A percentile compares a stretch with the other conserved stretches of the same genome.
Conservation (phyloP, 169 alveolate genomes). For the Eimeria zaria region DNA sequence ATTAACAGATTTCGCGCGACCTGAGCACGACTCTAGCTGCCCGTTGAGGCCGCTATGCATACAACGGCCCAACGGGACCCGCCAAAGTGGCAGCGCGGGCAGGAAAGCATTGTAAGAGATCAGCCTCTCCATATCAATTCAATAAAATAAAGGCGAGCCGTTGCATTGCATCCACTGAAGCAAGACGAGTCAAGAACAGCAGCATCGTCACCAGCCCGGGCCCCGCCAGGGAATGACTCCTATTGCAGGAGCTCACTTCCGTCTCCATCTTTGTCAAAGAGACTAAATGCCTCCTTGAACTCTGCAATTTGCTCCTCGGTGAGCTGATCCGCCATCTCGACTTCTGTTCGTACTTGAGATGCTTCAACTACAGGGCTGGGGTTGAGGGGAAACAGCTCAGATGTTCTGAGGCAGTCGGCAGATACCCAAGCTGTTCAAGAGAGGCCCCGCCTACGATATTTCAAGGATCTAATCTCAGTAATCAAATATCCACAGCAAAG, state of each 20-base stretch:
- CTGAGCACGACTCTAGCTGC: conserved; percentile 29
- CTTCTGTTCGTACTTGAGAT: conserved; percentile 5
- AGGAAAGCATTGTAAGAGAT: background rate
- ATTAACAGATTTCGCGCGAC: background rate
- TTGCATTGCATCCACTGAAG: conserved; percentile 26
- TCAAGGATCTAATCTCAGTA: conserved; percentile 23
- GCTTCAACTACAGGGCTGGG: conserved; percentile 69
- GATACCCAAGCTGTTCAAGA: conserved; percentile 38
- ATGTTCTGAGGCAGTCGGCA: conserved; percentile 13
- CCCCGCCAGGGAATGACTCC: conserved; percentile 29
- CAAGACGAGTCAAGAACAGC: conserved; percentile 47
- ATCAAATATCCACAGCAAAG: conserved; percentile 41
- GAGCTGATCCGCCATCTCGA: conserved; percentile 98
- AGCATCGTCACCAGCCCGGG: conserved; percentile 31
- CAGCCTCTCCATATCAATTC: background rate
- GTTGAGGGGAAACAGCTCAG: conserved; percentile 72
- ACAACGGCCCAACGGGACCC: background rate
- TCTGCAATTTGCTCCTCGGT: conserved; percentile 99
- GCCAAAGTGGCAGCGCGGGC: background rate
- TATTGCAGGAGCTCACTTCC: conserved; percentile 92
- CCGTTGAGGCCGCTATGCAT: conserved; percentile 13
- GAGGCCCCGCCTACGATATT: conserved; percentile 52
- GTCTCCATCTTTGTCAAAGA: conserved; percentile 99
- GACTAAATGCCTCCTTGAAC: conserved; percentile 99
- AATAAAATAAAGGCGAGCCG: background rate